Evolutionary conservation across 2,329 filamentous ascomycete genomes (phyloP), one percentile per base, ranked within the genome.

Genomic region (Elsinoe fawcettii): DNA sequence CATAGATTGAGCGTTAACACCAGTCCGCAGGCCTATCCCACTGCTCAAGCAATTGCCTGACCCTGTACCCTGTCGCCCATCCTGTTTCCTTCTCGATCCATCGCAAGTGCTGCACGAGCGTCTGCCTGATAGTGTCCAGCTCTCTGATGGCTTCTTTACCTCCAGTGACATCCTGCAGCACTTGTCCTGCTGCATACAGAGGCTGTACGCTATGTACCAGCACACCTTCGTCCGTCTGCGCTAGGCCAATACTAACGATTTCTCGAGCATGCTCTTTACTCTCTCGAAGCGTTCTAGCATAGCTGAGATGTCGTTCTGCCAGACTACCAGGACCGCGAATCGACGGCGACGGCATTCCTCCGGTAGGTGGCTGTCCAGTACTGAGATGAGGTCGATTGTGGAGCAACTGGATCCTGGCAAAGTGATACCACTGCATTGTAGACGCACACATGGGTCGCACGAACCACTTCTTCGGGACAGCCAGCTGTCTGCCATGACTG

Each of bases 391-490:
- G 80, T 58, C 80, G 78, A 63, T 86, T 84, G 61, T 84, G 75
- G 11, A 83, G 74, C 0, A 86, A 66, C 3, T 84, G 75, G 9
- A 85, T 81, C 43, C 80, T 77, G 1, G 80, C 81, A 72, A 86
- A 85, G 63, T 86, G 80, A 61, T 84, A 85, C 59, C 77, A 77
- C 63, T 85, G 82, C 77, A 85, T 85, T 1, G 82, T 81, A 2
- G 82, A 82, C 0, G 80, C 82, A 67, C 82, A 86, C 75, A 86
- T 79, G 0, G 82, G 76, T 0, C 81, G 73, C 55, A 77, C 77
- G 66, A 83, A 85, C 82, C 83, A 86, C 11, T 84, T 75, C 64
- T 84, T 80, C 69, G 75, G 66, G 23, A 65, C 61, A 32, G 36
- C 57, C 32, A 8, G 25, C 3, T 56, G 11, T 36, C 54, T 18